These are phyloP conservation scores for Nidularia pulvinata DNA, from an alignment of 768 basidiomycete genomes.

Conservation along the genomic window DNA sequence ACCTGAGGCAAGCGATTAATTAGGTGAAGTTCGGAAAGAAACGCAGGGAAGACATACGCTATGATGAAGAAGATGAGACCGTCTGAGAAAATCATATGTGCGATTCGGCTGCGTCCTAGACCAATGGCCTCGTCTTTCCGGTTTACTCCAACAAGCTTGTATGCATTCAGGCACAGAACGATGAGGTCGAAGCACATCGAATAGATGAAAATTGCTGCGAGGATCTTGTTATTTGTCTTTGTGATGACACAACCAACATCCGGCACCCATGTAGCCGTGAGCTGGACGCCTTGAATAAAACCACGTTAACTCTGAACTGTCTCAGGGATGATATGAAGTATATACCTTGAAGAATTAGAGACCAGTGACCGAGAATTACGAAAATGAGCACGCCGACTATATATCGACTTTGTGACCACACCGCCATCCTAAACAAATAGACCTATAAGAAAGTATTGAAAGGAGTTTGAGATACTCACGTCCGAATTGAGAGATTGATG, in stretches of 20 bases:
- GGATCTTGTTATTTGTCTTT: slow-evolving; percentile 58
- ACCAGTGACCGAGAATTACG: slow-evolving; percentile 71
- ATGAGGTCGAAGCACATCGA: slow-evolving; percentile 74
- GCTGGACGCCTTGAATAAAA: slow-evolving; percentile 44
- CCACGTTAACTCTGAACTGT: background rate
- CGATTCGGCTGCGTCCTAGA: slow-evolving; percentile 42
- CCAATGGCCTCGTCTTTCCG: slow-evolving; percentile 10
- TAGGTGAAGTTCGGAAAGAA: background rate
- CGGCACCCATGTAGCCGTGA: slow-evolving; percentile 55
- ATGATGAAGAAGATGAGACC: slow-evolving; percentile 77
- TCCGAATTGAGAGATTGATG: slow-evolving; percentile 59
- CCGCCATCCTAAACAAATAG: slow-evolving; percentile 40
- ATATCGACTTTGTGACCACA: slow-evolving; percentile 61
- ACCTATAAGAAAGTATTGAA: background rate
- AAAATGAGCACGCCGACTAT: slow-evolving; percentile 49
- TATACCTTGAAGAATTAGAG: slow-evolving; percentile 62
- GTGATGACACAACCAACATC: slow-evolving; percentile 51
- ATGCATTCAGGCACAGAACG: slow-evolving; percentile 58
- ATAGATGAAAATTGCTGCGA: slow-evolving; percentile 74
- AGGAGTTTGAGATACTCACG: slow-evolving; percentile 30
- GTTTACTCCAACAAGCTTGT: slow-evolving; percentile 44
- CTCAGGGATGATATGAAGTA: too few relatives aligned
- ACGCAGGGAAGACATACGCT: slow-evolving; percentile 43
- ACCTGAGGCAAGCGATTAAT: slow-evolving; percentile 21
- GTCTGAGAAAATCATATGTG: slow-evolving; percentile 67